Evolutionary conservation across 1,139 yeast species (phyloP), one percentile per base, ranked within the genome.

Genomic region (Blastobotrys buckinghamii): DNA sequence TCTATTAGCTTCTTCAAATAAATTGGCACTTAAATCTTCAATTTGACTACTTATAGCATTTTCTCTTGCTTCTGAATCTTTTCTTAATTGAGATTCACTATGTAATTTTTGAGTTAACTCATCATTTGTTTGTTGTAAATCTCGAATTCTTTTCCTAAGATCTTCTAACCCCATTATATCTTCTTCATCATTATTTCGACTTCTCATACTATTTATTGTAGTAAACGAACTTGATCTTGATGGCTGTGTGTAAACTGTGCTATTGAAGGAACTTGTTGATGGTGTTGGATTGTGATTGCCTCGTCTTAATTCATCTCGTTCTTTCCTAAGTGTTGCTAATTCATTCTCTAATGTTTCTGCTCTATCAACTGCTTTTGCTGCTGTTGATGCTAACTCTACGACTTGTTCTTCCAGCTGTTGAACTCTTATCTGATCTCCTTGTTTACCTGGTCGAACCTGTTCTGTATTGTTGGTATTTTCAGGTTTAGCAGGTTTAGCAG

Each of bases 1-100:
- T 44, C 75, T 74, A 61, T 85, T 85, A 19, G 95, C 95, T 61
- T 85, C 92, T 58, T 79, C 82, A 63, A 86, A 86, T 39, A 86
- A 67, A 1, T 88, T 79, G 1, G 82, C 87, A 1, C 88, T 78
- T 48, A 87, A 70, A 41, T 86, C 95, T 62, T 84, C 92, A 27
- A 86, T 84, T 62, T 87, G 95, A 17, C 73, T 77, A 51, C 81
- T 76, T 42, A 87, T 66, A 53, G 77, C 75, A 44, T 73, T 70
- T 44, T 78, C 81, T 55, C 83, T 83, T 16, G 71, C 68, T 53
- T 82, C 85, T 0, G 85, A 81, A 2, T 66, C 73, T n/a, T 60
- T 64, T 47, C 76, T 73, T 41, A 69, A 69, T 44, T 66, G 68
- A 35, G 63, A 63, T 47, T 76, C 75, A 13, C 59, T 58, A 15